Base-by-base conservation (phyloP, 2,329 filamentous ascomycete species). In the Dactylonectria estremocensis region DNA sequence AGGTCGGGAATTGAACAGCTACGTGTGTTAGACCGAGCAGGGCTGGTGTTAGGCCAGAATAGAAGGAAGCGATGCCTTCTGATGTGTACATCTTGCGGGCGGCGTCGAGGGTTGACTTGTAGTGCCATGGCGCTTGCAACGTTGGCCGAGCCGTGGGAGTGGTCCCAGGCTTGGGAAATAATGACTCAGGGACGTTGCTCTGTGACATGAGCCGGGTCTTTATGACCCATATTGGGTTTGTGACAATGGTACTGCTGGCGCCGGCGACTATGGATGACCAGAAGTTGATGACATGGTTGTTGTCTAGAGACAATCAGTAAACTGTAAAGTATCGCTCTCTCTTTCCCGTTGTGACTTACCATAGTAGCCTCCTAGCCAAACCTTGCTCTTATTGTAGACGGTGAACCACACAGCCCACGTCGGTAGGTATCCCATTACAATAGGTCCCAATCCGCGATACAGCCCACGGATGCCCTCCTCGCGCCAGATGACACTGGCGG, bases 321-420 rank as follows among this genome's bases (percentile, higher is more conserved):
- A n/a, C 5, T 31, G 24, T 7, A 7, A 28, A 28, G 3, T 9
- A 43, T 35, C 3, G 7, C 20, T 16, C 24, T 24, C 2, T 48
- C 13, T 8, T 33, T 14, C 3, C 48, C 18, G 16, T 16, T 24
- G n/a, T 49, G 8, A 75, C 80, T 46, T 83, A 93, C 91, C 88
- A 77, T 92, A 88, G 70, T 91, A 84, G 59, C 91, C 85, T 72
- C 89, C 89, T 79, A 95, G 88, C 75, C 89, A 91, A 58, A 89
- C 89, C 80, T 97, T 96, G 77, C 93, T 93, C 78, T 92, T 92
- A 80, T 98, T 96, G 82, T 99, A 99, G 43, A 98, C 93, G 22
- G 94, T 97, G 82, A 99, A 94, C 87, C 97, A 99, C 59, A 99
- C 95, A 24, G 95, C 96, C 96, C 96, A 99, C 0, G 96, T 99